Evolutionary conservation across 805 yeast species (phyloP).

Genomic region (Starmera caribaea): DNA sequence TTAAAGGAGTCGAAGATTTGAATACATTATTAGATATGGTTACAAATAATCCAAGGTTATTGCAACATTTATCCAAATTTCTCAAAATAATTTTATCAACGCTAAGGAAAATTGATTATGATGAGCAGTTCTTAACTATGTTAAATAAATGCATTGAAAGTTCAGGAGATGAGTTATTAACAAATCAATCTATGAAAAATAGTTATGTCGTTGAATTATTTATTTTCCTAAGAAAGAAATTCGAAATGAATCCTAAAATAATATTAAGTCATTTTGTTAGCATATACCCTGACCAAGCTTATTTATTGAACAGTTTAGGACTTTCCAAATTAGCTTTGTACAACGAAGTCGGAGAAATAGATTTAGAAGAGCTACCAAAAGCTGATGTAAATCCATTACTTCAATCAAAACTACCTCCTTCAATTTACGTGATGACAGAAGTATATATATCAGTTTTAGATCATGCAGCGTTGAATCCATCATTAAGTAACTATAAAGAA

Average conservation of each 20-base stretch:
- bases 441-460: not conserved
- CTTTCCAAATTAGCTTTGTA: conserved; percentile 8
- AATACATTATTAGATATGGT: no score
- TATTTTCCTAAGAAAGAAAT: not conserved
- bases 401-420: not conserved
- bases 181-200: not conserved
- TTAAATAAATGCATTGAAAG: not conserved
- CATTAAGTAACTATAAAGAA: no score
- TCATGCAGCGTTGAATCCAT: not conserved
- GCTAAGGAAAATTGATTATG: not conserved
- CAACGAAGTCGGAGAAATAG: not conserved
- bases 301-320: conserved; percentile 9
- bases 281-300: conserved; percentile 6
- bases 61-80: not conserved
- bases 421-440: not conserved
- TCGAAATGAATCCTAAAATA: conserved; percentile 3
- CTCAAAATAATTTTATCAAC: not conserved
- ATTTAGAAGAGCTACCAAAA: not conserved
- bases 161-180: not conserved
- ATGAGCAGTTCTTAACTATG: not conserved
- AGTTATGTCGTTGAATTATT: not conserved
- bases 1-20: no score
- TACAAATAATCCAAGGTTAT: no score
- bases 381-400: conserved; percentile 1
- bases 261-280: conserved; percentile 15